Evolutionary conservation across 148 eudicot species (phyloP).

Genomic region (Fagopyrum esculentum): DNA sequence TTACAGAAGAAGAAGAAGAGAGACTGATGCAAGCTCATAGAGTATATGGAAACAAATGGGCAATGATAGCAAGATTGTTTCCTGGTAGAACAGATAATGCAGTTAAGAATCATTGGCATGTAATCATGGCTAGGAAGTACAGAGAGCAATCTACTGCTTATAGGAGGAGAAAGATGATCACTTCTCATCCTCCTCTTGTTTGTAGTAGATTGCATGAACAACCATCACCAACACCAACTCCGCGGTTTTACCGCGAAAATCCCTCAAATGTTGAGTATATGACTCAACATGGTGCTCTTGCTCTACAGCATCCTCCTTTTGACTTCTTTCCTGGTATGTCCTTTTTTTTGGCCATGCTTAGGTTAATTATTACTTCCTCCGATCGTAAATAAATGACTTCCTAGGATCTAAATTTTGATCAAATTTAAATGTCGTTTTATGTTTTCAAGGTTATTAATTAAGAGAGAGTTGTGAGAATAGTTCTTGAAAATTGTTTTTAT

Average conservation of each 20-base stretch:
- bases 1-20: conserved; percentile 46
- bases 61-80: conserved; percentile 40
- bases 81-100: conserved; percentile 50
- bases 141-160: conserved; percentile 34
- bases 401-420: too few species aligned
- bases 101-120: conserved; percentile 52
- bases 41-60: conserved; percentile 47
- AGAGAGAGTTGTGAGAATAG: too few species aligned
- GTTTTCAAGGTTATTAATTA: too few species aligned
- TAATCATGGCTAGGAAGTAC: conserved; percentile 40
- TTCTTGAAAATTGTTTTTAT: too few species aligned
- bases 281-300: too few species aligned
- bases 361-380: too few species aligned
- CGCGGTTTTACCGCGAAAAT: background rate
- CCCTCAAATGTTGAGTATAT: too few species aligned
- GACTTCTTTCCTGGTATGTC: conserved; percentile 1
- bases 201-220: too few species aligned
- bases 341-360: background rate
- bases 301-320: background rate
- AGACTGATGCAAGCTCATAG: conserved; percentile 40
- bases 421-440: too few species aligned
- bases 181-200: background rate
- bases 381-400: too few species aligned
- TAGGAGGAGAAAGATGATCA: conserved; percentile 24
- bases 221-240: background rate